Evolutionary conservation across 305 asterid species (phyloP).

Genomic region (Fraxinus greggii): DNA sequence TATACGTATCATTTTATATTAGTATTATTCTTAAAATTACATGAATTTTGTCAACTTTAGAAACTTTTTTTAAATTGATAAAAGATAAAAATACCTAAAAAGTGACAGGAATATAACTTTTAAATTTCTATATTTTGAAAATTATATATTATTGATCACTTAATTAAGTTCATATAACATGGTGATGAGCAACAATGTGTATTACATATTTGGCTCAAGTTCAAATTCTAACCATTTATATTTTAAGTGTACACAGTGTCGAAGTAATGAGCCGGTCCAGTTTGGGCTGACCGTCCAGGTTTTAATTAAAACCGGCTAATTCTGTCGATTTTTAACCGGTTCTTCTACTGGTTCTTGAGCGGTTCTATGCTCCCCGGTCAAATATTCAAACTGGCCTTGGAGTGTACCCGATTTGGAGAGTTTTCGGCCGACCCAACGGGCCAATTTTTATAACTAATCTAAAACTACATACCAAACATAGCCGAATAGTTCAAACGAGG

Average conservation of each 20-base stretch:
- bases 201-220: background rate
- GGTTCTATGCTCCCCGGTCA: too few relatives aligned
- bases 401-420: too few relatives aligned
- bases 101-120: background rate
- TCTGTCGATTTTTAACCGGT: too few relatives aligned
- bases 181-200: background rate
- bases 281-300: too few relatives aligned
- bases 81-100: background rate
- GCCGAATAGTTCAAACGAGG: background rate
- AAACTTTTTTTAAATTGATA: background rate
- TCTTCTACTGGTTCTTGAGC: too few relatives aligned
- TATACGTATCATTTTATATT: too few relatives aligned
- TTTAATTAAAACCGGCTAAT: too few relatives aligned
- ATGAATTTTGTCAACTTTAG: background rate
- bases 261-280: too few relatives aligned
- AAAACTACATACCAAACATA: background rate
- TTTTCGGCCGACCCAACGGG: too few relatives aligned
- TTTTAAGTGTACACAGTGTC: too few relatives aligned
- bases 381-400: too few relatives aligned
- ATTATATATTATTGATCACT: background rate
- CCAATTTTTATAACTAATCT: background rate
- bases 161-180: too few relatives aligned
- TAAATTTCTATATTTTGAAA: background rate
- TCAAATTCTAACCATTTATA: background rate
- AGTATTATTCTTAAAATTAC: background rate